Conservation (phyloP, 306 rosid genomes). For the Cicer cuneatum region DNA sequence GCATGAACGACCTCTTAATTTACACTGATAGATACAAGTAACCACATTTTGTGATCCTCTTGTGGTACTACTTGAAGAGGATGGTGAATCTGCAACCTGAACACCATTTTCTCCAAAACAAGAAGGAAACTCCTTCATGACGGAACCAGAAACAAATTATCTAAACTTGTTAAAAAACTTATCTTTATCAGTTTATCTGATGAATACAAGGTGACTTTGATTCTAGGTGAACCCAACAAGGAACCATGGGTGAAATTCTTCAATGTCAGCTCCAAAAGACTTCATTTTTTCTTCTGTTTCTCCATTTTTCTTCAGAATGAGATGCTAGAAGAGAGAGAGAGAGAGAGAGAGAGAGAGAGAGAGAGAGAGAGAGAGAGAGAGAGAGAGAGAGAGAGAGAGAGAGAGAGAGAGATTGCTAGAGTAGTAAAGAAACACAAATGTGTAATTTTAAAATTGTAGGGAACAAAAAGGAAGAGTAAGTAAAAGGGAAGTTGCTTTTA, state of each 20-base stretch:
- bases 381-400: neutral
- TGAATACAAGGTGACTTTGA: slow-evolving; percentile 17
- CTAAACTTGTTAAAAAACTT: slow-evolving; percentile 34
- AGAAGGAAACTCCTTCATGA: slow-evolving; percentile 96
- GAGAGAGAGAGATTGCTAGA: slow-evolving; percentile 33
- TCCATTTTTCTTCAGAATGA: slow-evolving; percentile 34
- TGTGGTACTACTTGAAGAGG: slow-evolving; percentile 55
- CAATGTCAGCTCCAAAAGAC: slow-evolving; percentile 47
- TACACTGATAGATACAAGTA: slow-evolving; percentile 81
- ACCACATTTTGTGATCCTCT: slow-evolving; percentile 74
- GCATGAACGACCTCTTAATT: slow-evolving; percentile 63
- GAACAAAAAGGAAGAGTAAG: slow-evolving; percentile 40
- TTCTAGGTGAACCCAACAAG: slow-evolving; percentile 35
- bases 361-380: slow-evolving; percentile 26
- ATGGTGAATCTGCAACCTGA: slow-evolving; percentile 72
- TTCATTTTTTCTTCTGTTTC: slow-evolving; percentile 40
- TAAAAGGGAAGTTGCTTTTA: slow-evolving; percentile 46
- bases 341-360: slow-evolving; percentile 24
- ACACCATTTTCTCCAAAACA: slow-evolving; percentile 98
- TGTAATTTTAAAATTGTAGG: slow-evolving; percentile 28
- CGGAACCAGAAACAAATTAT: slow-evolving; percentile 12
- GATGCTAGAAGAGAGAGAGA: neutral
- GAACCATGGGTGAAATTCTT: slow-evolving; percentile 35
- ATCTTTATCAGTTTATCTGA: slow-evolving; percentile 35
- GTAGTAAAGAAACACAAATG: slow-evolving; percentile 39